A percentile compares a stretch with the other conserved stretches of the same genome.
These are phyloP conservation scores for Myotisia sp. DNA, from an alignment of 2,329 filamentous ascomycete genomes.

Conservation along the genomic window DNA sequence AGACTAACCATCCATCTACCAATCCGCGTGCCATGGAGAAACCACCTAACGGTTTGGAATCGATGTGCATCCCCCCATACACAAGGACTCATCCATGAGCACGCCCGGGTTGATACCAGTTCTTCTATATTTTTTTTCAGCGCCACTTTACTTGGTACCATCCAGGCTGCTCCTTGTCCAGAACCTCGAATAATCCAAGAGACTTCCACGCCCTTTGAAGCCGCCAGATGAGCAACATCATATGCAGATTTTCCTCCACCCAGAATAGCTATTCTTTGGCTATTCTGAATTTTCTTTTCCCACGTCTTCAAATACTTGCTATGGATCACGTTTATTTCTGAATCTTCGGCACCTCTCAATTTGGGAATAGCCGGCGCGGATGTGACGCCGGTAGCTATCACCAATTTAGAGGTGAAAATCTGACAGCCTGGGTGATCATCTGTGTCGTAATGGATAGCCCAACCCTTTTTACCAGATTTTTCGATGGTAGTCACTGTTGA, in stretches of 20 bases:
- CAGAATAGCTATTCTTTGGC: constrained; percentile 37
- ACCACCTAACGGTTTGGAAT: constrained; percentile 18
- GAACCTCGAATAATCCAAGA: constrained; percentile 43
- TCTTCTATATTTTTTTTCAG: constrained; percentile 54
- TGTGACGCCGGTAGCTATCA: constrained; percentile 48
- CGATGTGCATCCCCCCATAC: constrained; percentile 54
- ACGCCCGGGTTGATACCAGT: constrained; percentile 49
- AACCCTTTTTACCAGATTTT: constrained; percentile 15
- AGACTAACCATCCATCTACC: constrained; percentile 32
- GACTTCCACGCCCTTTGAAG: constrained; percentile 37
- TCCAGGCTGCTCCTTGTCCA: constrained; percentile 45
- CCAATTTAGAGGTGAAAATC: constrained; percentile 35
- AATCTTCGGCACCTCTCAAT: constrained; percentile 38
- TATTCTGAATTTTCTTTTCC: constrained; percentile 20
- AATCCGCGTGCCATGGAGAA: constrained; percentile 34
- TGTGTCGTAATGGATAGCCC: constrained; percentile 12
- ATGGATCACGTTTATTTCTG: constrained; percentile 43
- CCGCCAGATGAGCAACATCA: constrained; percentile 45
- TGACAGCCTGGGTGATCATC: constrained; percentile 5
- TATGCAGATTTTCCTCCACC: constrained; percentile 47
- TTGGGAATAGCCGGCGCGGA: constrained; percentile 43
- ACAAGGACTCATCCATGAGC: constrained; percentile 63
- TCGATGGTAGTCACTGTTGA: constrained; percentile 36
- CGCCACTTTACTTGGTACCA: constrained; percentile 48
- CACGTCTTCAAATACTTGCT: constrained; percentile 37